phyloP scores from a whole-genome alignment of 2,329 filamentous ascomycete species.

The Neofusicoccum sp. region DNA sequence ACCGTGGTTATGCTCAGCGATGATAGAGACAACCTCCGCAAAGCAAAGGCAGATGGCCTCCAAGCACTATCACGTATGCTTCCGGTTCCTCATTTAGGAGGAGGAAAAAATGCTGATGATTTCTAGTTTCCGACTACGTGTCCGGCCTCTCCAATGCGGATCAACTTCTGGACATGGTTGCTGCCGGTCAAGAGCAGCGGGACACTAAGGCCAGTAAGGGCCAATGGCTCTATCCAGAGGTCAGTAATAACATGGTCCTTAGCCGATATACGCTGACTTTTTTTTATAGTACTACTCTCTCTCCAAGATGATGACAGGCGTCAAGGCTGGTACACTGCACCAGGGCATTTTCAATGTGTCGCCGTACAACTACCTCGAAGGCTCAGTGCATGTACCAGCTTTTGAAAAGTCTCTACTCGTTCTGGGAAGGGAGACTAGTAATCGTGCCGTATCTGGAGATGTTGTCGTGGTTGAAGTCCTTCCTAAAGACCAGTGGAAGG shows the following conservation, averaged over 20 bases:
- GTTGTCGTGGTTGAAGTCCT: constrained; percentile 90
- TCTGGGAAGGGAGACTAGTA: constrained; percentile 93
- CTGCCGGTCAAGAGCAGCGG: constrained; percentile 71
- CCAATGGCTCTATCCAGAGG: constrained; percentile 79
- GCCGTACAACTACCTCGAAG: constrained; percentile 96
- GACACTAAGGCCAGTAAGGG: constrained; percentile 66
- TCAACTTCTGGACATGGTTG: constrained; percentile 89
- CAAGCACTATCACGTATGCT: constrained; percentile 60
- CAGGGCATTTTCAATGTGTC: constrained; percentile 96
- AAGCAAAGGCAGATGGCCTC: constrained; percentile 76
- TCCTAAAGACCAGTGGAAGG: constrained; percentile 95
- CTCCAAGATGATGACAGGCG: constrained; percentile 91
- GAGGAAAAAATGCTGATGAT: constrained; percentile 24
- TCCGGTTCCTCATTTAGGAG: not conserved
- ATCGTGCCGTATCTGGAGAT: constrained; percentile 89
- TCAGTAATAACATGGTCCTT: not conserved
- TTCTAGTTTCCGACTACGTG: constrained; percentile 69
- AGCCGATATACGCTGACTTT: not conserved
- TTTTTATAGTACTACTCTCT: constrained; percentile 69
- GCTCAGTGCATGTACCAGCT: constrained; percentile 83
- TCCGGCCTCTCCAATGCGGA: constrained; percentile 80
- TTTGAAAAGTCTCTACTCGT: constrained; percentile 89
- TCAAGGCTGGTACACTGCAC: constrained; percentile 85
- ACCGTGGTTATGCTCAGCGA: constrained; percentile 92
- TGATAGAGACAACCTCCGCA: constrained; percentile 82